Evolutionary conservation across 495 filamentous ascomycete genomes (phyloP), one percentile per base, ranked within the genome.

Genomic region (Neurospora sp.): DNA sequence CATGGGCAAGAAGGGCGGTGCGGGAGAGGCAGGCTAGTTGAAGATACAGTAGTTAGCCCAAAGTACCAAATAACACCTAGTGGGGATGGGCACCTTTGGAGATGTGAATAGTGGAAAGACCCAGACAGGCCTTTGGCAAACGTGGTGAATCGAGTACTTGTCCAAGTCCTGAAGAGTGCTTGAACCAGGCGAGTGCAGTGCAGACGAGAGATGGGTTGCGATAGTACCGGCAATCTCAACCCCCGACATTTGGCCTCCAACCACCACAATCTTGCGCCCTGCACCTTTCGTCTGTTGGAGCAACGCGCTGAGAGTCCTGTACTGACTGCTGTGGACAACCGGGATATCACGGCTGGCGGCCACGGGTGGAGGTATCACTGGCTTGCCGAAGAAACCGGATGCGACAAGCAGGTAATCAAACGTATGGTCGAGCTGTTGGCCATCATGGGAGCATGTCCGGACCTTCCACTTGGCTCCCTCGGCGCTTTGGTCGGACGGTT

Each of bases 191-290:
- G 86, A 83, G 73, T 89, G 81, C 4, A 75, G 76, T 0, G 84
- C 81, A 27, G 89, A 88, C 1, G 92, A 93, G 4, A 93, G 79
- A 69, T 92, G 88, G 20, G 90, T 83, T 16, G 93, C 93, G 41
- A 94, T 84, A 4, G 89, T 87, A 27, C 90, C 89, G 8, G 92
- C 92, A 47, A 90, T 88, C 82, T 97, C 94, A 9, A 89, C 86
- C 0, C 92, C 93, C 20, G 92, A 95, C 87, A 96, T 93, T 71
- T 92, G 91, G 3, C 93, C 93, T 4, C 94, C 94, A 9, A 95
- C 85, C 16, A 97, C 86, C 3, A 94, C 85, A 69, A 96, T 87
- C 75, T 90, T 92, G n/a, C 87, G 85, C 0, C 79, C 79, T 18
- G 75, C 80, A 0, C 74, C 73, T 12, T n/a, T 59, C 22, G 75